phyloP scores from a whole-genome alignment of 345 rosid species.

The Melaleuca alternifolia region DNA sequence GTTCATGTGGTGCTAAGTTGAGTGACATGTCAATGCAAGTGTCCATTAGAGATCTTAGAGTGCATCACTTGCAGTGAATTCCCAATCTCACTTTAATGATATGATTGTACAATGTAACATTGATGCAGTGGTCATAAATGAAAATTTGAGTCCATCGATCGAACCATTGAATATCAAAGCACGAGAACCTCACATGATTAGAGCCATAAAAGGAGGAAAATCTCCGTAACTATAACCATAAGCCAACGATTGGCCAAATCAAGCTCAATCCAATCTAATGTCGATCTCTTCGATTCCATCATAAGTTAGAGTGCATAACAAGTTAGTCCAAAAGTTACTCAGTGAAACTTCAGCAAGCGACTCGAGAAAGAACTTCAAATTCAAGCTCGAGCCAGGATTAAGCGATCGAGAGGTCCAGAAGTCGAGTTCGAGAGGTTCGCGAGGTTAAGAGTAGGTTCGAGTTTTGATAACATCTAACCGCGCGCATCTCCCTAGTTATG shows the following conservation, averaged over 20 bases:
- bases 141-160: neutral
- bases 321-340: neutral
- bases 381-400: neutral
- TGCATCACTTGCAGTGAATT: neutral
- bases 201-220: neutral
- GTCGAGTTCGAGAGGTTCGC: too few relatives aligned
- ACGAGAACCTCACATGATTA: neutral
- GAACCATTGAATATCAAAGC: neutral
- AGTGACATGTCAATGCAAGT: neutral
- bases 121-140: neutral
- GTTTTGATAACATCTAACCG: neutral
- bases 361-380: neutral
- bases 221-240: neutral
- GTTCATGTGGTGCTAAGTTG: neutral
- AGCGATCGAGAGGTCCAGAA: accelerated
- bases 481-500: neutral
- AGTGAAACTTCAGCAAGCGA: neutral
- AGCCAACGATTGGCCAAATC: neutral
- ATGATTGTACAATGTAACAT: neutral
- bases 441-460: neutral
- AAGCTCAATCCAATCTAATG: neutral
- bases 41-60: neutral
- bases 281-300: neutral
- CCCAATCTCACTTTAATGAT: neutral
- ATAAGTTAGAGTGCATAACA: too few relatives aligned